These are phyloP conservation scores for Fonsecaea pugnacius DNA, from an alignment of 2,329 filamentous ascomycete species.

Conservation along the genomic window DNA sequence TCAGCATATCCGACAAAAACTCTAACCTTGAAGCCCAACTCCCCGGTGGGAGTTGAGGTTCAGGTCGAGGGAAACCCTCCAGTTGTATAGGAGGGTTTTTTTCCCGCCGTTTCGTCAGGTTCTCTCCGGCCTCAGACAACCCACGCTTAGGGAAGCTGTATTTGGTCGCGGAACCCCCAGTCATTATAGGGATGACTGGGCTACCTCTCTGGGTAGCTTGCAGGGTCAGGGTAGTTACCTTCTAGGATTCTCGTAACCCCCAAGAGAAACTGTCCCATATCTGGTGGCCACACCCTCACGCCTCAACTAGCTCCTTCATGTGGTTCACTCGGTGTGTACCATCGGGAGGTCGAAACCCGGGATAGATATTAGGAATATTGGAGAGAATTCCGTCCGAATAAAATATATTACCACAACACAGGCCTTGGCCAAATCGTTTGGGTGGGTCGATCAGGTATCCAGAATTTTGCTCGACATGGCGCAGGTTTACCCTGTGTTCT, in stretches of 20 bases:
- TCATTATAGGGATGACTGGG: neutral
- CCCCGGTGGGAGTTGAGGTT: neutral
- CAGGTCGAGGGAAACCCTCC: conserved; percentile 3
- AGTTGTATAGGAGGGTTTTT: neutral
- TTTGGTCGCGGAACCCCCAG: neutral
- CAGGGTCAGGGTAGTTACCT: conserved; percentile 1
- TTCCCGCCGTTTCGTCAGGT: neutral
- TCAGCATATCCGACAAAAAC: neutral
- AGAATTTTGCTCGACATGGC: neutral
- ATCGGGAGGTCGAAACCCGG: neutral
- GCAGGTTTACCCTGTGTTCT: neutral
- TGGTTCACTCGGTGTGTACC: neutral
- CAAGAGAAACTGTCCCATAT: neutral
- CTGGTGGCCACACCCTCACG: conserved; percentile 1
- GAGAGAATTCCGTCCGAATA: neutral
- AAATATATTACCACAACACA: neutral
- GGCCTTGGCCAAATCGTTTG: neutral
- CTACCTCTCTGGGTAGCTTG: neutral
- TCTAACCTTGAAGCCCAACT: conserved; percentile 1
- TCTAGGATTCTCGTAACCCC: neutral
- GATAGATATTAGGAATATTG: neutral
- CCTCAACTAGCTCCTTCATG: neutral
- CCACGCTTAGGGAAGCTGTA: neutral
- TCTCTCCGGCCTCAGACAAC: conserved; percentile 3
- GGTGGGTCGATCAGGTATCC: neutral